Percentiles rank a stretch among this genome's conserved stretches.
phyloP scores from a whole-genome alignment of 305 asterid genomes.

The Solanum hybrid region DNA sequence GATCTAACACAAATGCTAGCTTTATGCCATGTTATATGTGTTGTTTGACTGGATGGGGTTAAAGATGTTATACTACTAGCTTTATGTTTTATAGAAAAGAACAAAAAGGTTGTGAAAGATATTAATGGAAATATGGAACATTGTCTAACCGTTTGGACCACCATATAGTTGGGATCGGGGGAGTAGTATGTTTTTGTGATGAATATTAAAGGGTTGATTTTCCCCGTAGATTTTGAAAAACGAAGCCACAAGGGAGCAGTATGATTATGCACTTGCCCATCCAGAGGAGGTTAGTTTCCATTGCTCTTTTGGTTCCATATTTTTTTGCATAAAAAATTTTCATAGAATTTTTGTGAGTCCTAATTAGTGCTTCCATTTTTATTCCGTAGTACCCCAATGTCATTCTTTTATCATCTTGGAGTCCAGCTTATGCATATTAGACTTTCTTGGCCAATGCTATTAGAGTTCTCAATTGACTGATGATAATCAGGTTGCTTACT shows the following conservation, averaged over 20 bases:
- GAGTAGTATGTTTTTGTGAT: not conserved
- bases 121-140: not conserved
- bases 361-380: not conserved
- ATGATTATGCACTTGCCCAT: conserved; percentile 91
- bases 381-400: not conserved
- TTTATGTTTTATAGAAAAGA: not conserved
- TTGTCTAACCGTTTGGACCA: not conserved
- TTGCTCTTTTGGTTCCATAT: not conserved
- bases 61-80: not conserved
- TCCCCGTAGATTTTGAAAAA: conserved; percentile 75
- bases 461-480: not conserved
- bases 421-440: not conserved
- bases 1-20: not conserved
- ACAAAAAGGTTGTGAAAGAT: not conserved
- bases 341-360: not conserved
- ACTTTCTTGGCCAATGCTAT: not conserved
- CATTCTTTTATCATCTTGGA: not conserved
- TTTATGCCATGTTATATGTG: not conserved
- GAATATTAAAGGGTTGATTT: not conserved
- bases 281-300: conserved; percentile 76
- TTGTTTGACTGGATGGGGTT: not conserved
- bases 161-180: not conserved
- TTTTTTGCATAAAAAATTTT: not conserved
- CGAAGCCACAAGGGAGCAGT: conserved; percentile 88
- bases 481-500: not conserved